Base-by-base conservation (phyloP, 768 basidiomycete species). In the Tulasnella sp. region DNA sequence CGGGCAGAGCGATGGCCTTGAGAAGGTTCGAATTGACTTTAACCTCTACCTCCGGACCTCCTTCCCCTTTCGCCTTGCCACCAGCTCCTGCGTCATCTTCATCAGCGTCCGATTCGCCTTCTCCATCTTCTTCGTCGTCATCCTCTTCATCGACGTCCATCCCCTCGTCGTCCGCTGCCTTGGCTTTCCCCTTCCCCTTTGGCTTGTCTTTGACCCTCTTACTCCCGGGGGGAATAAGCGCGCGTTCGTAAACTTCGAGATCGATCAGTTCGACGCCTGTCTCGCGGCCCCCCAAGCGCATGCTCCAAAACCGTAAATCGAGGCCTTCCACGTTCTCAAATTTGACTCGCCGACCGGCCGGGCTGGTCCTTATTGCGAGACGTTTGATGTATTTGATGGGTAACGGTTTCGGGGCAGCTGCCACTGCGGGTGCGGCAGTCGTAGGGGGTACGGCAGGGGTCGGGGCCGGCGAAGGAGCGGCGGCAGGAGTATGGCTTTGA, bases 81-180 rank as follows among this genome's bases (percentile, higher is more conserved):
- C 39, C 39, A 45, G 23, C 21, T 29, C 29, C 11, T n/a, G 42
- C 17, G n/a, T 42, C 45, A n/a, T 57, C 45, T 4, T 32, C 41
- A 25, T 31, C 29, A 12, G 29, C 41, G 23, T 29, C 55, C 5
- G 8, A n/a, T 6, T 49, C 48, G 48, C n/a, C 48, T 29, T 49
- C 48, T 27, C 32, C 48, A 12, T 34, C 48, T 49, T 57, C 55
- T 48, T 35, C 55, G 17, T 45, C 55, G 15, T 43, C 55, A 9
- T 57, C 55, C 35, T 36, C 55, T 3, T 57, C 55, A 42, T 57
- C 55, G 41, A 34, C 25, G 15, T 57, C 55, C 55, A 45, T 57
- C 42, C 21, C 25, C 19, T 57, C 55, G 27, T 57, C 42, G 17
- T 25, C 6, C 21, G 48, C 17, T 6, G 40, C 14, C 41, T 37